A percentile compares a stretch with the other conserved stretches of the same genome.
Conservation (phyloP, 2,329 filamentous ascomycete species). For the Sclerotinia trifoliorum region DNA sequence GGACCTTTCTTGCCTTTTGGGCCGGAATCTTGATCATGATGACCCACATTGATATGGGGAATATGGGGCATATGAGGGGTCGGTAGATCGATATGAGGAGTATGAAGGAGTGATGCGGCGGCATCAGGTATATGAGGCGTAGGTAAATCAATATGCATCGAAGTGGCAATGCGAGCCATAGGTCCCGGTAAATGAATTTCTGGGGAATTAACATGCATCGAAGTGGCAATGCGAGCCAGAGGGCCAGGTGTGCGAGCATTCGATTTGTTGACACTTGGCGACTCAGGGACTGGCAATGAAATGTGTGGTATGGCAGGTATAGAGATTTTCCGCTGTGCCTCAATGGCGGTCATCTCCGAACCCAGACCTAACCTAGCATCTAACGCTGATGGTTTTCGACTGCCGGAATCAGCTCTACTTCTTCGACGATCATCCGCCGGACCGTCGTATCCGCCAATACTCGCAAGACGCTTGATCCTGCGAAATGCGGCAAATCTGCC, state of each 20-base stretch:
- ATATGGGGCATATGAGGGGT: conserved; percentile 5
- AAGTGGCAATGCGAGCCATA: background rate
- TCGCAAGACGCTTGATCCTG: conserved; percentile 16
- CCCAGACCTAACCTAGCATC: conserved; percentile 11
- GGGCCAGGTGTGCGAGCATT: background rate
- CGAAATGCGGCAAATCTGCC: conserved; percentile 14
- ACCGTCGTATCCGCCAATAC: conserved; percentile 21
- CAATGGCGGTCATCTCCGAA: background rate
- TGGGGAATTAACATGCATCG: background rate
- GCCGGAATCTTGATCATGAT: background rate
- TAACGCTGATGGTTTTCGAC: background rate
- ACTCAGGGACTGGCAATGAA: background rate
- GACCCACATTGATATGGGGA: background rate
- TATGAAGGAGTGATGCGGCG: conserved; percentile 9
- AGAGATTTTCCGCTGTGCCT: conserved; percentile 4
- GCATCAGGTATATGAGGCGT: background rate
- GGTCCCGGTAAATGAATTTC: background rate
- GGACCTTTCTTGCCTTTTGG: background rate
- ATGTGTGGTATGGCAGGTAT: background rate
- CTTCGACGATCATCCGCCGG: background rate
- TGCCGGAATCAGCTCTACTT: background rate
- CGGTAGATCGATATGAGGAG: background rate
- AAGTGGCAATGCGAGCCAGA: background rate
- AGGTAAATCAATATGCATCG: background rate
- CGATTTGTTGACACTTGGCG: no score